Base-by-base conservation (phyloP, 176 grass and related monocot genomes). In the Oryza meyeriana region DNA sequence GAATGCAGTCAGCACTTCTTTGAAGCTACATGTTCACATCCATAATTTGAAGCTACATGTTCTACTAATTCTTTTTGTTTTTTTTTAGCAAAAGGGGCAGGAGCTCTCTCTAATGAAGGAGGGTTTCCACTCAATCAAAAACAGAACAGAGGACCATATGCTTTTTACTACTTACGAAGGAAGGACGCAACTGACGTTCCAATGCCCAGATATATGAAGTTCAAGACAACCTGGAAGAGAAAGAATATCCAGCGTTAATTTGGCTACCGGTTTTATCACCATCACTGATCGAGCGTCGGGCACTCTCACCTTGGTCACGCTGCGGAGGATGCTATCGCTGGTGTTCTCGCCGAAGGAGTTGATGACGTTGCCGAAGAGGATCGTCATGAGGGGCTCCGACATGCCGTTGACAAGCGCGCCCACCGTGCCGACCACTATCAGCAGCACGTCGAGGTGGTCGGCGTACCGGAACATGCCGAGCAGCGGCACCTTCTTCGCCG, bases 141-240 rank as follows among this genome's bases (percentile, higher is more conserved):
- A 58, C 8, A 58, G 52, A 24, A 58, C 6, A 45, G 32, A 4
- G 14, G 44, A 47, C 40, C 40, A 42, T 42, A 42, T 12, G 12
- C 10, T 12, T 5, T 36, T 6, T 52, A 20, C 22, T 52, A 52
- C 92, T 92, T 94, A 94, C 92, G 89, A 59, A 94, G 84, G 75
- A 86, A 89, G 22, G 89, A 63, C 20, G 59, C 87, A 61, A 83
- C 77, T 36, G 80, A 14, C 4, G 78, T 50, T 73, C 84, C 92
- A 13, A 86, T 78, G 62, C 71, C 92, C 79, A 94, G 3, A 76
- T 94, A 94, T 71, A 94, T 12, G 65, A 94, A 92, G 33, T 90
- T 32, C 13, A 92, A 63, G 50, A 92, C 89, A 72, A 78, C 72
- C 92, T 94, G 78, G 17, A 75, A 63, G 52, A 52, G 47, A 22